Base-by-base conservation (phyloP, 2,329 filamentous ascomycete species). In the Cytospora piceicola region DNA sequence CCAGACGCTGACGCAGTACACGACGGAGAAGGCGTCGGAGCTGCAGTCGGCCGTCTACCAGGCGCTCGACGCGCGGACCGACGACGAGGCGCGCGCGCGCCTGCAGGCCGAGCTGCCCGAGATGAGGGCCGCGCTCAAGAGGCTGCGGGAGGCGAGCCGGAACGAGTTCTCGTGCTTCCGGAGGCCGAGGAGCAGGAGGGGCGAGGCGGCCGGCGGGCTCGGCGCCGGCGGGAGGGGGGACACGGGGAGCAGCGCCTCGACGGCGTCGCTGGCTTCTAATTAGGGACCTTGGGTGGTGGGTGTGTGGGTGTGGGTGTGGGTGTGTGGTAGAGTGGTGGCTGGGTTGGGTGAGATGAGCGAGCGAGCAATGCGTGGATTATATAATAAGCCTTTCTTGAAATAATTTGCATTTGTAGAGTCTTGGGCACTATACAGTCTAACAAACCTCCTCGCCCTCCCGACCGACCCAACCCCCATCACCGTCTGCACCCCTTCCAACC, bases 21-120 rank as follows among this genome's bases (percentile, higher is more conserved):
- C 92, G 0, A 95, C 92, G 0, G 91, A 96, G 65, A 85, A 88
- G 59, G 92, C 93, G 3, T 88, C 88, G 9, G 88, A 94, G 74
- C 84, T 92, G 17, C 95, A 98, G 79, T 90, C 90, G 71, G 88
- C 94, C 75, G 94, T 99, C 57, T 99, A 98, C 77, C 87, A 95
- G 70, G 93, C 95, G 75, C 81, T 99, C 20, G 95, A 99, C 75
- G 85, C 88, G 67, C 88, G 93, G 58, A 98, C 95, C 61, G 93
- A 96, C 74, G 94, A 95, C 72, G 90, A 93, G 67, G 93, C 94
- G 3, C 85, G 95, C 59, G 85, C 88, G 14, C 84, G 86, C 67
- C 80, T 99, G 71, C 94, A 98, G 79, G 88, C 86, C 63, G 94
- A 98, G 80, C 79, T 99, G 70, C 91, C 92, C 2, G 93, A 94